Conservation (phyloP, 441 rosid species). For the Mallotus japonicus region DNA sequence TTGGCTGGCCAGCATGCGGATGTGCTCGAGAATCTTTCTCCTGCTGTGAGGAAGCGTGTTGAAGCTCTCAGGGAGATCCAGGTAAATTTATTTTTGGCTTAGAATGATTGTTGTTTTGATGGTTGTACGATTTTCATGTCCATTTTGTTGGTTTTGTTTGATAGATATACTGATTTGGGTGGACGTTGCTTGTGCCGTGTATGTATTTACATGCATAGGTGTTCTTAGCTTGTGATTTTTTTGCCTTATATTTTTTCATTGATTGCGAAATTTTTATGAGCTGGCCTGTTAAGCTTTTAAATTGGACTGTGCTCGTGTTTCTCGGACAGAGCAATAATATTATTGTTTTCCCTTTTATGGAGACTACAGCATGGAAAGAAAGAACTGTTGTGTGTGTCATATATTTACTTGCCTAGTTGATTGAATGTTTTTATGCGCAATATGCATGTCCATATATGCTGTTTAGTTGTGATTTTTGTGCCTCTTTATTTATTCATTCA, state of each 20-base stretch:
- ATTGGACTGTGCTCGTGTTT: background rate
- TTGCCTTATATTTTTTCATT: background rate
- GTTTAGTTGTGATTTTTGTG: background rate
- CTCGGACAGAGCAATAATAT: background rate
- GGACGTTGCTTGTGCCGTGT: background rate
- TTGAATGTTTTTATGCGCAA: background rate
- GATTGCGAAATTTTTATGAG: background rate
- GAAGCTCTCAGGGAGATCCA: constrained; percentile 86
- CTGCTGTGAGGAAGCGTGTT: constrained; percentile 66
- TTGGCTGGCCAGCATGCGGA: constrained; percentile 71
- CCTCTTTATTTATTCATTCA: background rate
- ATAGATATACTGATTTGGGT: background rate
- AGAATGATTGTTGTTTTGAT: background rate
- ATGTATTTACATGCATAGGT: background rate
- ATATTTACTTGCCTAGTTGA: background rate
- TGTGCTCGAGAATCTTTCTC: constrained; percentile 54
- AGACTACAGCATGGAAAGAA: no score
- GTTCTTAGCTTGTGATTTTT: background rate
- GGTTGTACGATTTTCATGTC: background rate
- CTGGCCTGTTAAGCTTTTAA: background rate
- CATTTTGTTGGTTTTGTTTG: background rate
- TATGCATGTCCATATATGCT: background rate
- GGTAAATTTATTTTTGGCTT: constrained; percentile 30
- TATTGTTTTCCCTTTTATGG: no score
- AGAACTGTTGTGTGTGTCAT: background rate